These are phyloP conservation scores for Ligustrum vulgare DNA, from an alignment of 257 asterid genomes.

Conservation along the genomic window DNA sequence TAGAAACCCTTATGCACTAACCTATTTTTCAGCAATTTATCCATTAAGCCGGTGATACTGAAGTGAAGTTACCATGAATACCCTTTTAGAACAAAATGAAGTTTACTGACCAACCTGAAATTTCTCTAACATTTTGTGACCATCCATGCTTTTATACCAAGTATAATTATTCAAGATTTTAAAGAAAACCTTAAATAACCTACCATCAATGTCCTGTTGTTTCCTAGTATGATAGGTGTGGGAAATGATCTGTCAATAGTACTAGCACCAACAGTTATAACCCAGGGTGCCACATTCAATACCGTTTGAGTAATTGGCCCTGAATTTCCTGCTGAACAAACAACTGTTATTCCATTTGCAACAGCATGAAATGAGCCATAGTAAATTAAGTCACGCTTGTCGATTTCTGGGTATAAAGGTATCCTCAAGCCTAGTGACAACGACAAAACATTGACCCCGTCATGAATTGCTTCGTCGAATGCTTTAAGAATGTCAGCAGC, in stretches of 20 bases:
- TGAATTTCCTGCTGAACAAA: conserved; percentile 35
- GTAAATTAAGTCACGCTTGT: conserved; percentile 19
- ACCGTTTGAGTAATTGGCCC: conserved; percentile 37
- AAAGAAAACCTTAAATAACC: background rate
- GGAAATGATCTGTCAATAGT: conserved; percentile 35
- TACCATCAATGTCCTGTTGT: conserved; percentile 22
- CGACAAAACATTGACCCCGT: conserved; percentile 40
- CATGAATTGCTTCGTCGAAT: conserved; percentile 43
- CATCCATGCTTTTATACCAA: background rate
- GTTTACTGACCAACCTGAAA: background rate
- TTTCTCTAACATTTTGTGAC: too few relatives aligned
- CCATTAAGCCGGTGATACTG: background rate
- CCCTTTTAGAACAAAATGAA: background rate
- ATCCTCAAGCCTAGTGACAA: conserved; percentile 22
- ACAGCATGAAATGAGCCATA: conserved; percentile 45
- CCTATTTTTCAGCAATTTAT: too few relatives aligned
- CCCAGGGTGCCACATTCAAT: conserved; percentile 37
- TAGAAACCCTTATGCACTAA: too few relatives aligned
- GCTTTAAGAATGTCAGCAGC: conserved; percentile 33
- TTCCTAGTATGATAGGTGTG: conserved; percentile 33
- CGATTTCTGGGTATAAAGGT: conserved; percentile 27
- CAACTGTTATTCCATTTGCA: conserved; percentile 34
- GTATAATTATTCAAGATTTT: too few relatives aligned
- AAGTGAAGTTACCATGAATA: background rate
- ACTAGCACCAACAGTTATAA: conserved; percentile 41